Conservation (phyloP, 1,284 basidiomycete genomes). For the Retiboletus fuscus region DNA sequence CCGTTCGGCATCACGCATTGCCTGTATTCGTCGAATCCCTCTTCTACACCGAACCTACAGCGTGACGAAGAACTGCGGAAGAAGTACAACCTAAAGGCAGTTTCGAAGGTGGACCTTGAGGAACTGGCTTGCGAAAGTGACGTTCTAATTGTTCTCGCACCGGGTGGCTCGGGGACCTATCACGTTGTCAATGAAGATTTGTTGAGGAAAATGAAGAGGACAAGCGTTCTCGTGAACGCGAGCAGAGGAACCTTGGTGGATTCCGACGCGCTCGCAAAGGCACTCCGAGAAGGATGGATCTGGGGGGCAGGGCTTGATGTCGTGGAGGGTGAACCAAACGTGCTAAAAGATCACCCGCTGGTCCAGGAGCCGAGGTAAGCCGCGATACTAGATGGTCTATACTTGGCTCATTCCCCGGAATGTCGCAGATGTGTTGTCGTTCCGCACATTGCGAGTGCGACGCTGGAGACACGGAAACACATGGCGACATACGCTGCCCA, state of each 20-base stretch:
- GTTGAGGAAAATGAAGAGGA: slow-evolving; percentile 86
- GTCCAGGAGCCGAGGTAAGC: slow-evolving; percentile 79
- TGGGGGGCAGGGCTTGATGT: slow-evolving; percentile 96
- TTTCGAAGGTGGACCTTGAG: slow-evolving; percentile 73
- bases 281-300: slow-evolving; percentile 81
- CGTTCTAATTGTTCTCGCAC: slow-evolving; percentile 86
- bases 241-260: slow-evolving; percentile 88
- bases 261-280: slow-evolving; percentile 86
- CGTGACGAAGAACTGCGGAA: slow-evolving; percentile 66
- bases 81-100: slow-evolving; percentile 61
- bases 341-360: slow-evolving; percentile 81
- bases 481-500: slow-evolving; percentile 84
- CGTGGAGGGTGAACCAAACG: slow-evolving; percentile 90
- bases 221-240: slow-evolving; percentile 83
- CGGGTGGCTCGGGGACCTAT: slow-evolving; percentile 78
- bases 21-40: slow-evolving; percentile 71
- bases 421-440: slow-evolving; percentile 75
- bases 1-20: slow-evolving; percentile 81
- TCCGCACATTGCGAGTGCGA: slow-evolving; percentile 93
- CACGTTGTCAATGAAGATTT: slow-evolving; percentile 82
- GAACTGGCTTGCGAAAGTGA: slow-evolving; percentile 82
- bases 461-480: slow-evolving; percentile 82
- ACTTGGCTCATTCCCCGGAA: slow-evolving; percentile 20
- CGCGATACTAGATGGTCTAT: slow-evolving; percentile 31
- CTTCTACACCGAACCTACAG: slow-evolving; percentile 55